These are phyloP conservation scores for Corymbia maculata DNA, from an alignment of 345 rosid genomes.

Conservation along the genomic window DNA sequence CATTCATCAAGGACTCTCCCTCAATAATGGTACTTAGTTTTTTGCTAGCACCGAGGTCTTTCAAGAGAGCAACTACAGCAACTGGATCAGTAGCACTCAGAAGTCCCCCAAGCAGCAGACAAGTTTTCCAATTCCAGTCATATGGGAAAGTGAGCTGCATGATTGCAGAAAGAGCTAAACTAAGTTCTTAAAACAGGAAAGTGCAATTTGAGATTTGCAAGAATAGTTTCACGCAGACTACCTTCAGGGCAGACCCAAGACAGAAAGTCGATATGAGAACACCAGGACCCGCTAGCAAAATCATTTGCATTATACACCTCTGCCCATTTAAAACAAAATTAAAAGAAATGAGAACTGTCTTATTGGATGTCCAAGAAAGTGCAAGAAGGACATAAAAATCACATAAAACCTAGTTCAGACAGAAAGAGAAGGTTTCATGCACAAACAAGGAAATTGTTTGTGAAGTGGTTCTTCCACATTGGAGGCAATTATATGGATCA, in stretches of 20 bases:
- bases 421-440: not conserved
- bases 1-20: slow-evolving; percentile 98
- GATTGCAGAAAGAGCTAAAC: not conserved
- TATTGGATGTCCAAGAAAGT: not conserved
- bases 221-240: slow-evolving; percentile 4
- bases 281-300: slow-evolving; percentile 95
- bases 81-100: slow-evolving; percentile 98
- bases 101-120: slow-evolving; percentile 94
- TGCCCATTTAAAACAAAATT: slow-evolving; percentile 9
- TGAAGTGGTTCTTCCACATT: not conserved
- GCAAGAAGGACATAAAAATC: not conserved
- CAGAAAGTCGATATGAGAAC: slow-evolving; percentile 77
- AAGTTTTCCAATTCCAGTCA: slow-evolving; percentile 85
- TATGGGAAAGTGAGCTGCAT: slow-evolving; percentile 83
- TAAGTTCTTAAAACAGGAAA: not conserved
- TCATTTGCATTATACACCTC: slow-evolving; percentile 87
- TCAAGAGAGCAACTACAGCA: slow-evolving; percentile 91
- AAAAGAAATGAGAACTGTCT: not conserved
- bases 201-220: not conserved
- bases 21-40: slow-evolving; percentile 88
- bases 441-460: not conserved
- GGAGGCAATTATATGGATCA: not conserved
- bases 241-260: slow-evolving; percentile 78
- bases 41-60: slow-evolving; percentile 98
- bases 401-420: not conserved